Base-by-base conservation (phyloP, 2,329 filamentous ascomycete species). In the Emmonsiellopsis sp. region DNA sequence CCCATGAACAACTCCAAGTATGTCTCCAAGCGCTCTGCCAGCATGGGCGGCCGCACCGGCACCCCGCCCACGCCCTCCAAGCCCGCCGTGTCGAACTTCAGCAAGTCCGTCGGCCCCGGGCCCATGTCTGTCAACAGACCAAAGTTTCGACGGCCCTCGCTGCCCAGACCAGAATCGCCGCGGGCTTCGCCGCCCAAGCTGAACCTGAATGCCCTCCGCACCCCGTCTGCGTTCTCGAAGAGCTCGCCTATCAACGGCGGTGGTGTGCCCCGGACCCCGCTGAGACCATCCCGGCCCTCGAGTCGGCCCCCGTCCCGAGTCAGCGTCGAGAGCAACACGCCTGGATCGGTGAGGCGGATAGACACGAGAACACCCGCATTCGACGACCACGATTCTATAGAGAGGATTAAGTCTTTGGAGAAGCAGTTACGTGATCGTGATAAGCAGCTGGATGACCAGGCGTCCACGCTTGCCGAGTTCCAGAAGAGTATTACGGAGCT, bases 121-220 rank as follows among this genome's bases (percentile, higher is more conserved):
- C 80, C 59, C 13, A 51, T 66, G 11, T 88, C 90, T 2, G 75
- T 81, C 47, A 81, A 84, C 61, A 91, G 87, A 67, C 74, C 79
- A 5, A 83, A 81, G 60, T 72, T 82, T 46, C 65, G 72, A 44
- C 82, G 90, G 54, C 83, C 85, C 7, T 95, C 91, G 1, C 75
- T 95, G n/a, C 82, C 87, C 51, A 86, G 91, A 33, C 87, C 93
- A 5, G 91, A 95, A 58, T 96, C 92, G 2, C 93, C 92, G 3
- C 77, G 80, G 48, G 75, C 84, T 3, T 76, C 73, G 40, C 73
- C 81, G 39, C 77, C 77, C 6, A 81, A 79, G 63, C 74, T 79
- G 53, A 74, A 71, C 46, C 71, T 77, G 14, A 70, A 74, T 36
- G 77, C 82, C 10, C 74, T 84, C 33, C 76, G 84, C 56, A 68